Conservation (phyloP, 106 monocot species). For the Dendrobium chrysotoxum region DNA sequence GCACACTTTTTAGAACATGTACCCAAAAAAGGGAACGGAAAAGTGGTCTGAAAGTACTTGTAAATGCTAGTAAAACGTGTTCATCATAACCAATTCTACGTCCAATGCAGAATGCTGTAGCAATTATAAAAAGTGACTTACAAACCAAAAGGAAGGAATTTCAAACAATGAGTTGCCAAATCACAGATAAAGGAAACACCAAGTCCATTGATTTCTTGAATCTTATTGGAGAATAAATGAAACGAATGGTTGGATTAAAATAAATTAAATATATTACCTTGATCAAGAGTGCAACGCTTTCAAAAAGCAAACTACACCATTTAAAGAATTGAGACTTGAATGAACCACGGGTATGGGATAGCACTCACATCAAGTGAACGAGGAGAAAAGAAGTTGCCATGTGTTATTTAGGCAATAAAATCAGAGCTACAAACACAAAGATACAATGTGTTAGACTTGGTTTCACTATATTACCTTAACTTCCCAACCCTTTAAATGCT, state of each 20-base stretch:
- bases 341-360: not conserved
- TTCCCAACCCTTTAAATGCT: constrained; percentile 35
- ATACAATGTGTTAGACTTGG: constrained; percentile 22
- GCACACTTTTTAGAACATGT: not conserved
- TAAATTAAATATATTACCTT: not conserved
- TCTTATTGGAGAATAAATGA: not conserved
- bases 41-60: not conserved
- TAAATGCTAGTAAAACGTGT: not conserved
- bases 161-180: not conserved
- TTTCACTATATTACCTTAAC: constrained; percentile 46
- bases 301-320: not conserved
- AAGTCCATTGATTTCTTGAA: not conserved
- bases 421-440: constrained; percentile 13
- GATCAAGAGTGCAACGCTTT: not conserved
- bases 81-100: not conserved
- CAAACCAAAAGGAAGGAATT: not conserved
- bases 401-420: not conserved
- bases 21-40: not conserved
- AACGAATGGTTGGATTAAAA: not conserved
- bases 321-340: not conserved
- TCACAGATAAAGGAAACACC: not conserved
- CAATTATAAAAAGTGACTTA: not conserved
- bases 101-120: not conserved
- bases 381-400: not conserved
- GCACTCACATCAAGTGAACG: not conserved